These are phyloP conservation scores for Ophiostoma triangulosporum DNA, from an alignment of 2,329 filamentous ascomycete species.

Conservation along the genomic window DNA sequence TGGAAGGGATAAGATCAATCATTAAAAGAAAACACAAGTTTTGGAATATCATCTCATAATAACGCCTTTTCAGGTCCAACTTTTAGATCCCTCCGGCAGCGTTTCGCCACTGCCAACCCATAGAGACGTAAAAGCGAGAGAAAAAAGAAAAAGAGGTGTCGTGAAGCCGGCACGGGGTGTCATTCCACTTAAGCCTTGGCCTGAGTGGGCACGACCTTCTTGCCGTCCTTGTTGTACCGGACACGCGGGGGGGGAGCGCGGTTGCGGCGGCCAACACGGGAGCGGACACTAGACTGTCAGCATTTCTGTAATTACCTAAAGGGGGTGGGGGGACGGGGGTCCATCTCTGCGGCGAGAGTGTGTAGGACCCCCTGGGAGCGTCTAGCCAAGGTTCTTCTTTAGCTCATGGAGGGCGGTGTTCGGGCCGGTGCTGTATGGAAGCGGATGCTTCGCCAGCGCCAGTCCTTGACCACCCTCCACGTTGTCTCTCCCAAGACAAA, in stretches of 20 bases:
- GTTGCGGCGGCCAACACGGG: constrained; percentile 93
- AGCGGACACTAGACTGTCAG: constrained; percentile 71
- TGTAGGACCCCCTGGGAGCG: constrained; percentile 2
- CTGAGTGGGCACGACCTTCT: constrained; percentile 93
- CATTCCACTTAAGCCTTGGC: constrained; percentile 38
- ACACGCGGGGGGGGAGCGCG: constrained; percentile 94
- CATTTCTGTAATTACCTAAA: constrained; percentile 10
- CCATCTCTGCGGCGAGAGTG: constrained; percentile 6
- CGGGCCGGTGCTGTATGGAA: background rate
- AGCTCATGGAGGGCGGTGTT: constrained; percentile 24
- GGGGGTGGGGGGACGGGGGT: background rate
- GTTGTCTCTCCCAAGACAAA: constrained; percentile 46
- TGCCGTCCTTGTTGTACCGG: constrained; percentile 99
- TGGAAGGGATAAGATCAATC: background rate
- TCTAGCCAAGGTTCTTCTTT: constrained; percentile 30
- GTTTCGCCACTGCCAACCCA: constrained; percentile 1
- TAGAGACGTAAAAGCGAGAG: background rate
- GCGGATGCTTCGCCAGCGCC: background rate
- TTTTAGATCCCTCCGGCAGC: constrained; percentile 1
- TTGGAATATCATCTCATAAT: constrained; percentile 2
- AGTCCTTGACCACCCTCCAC: background rate
- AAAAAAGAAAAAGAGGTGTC: background rate
- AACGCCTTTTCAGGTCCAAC: constrained; percentile 3
- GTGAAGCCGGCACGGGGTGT: background rate
- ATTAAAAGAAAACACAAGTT: constrained; percentile 1